Percentiles rank a stretch among this genome's conserved stretches.
phyloP scores from a whole-genome alignment of 257 asterid genomes.

The Thymus mandschuricus region DNA sequence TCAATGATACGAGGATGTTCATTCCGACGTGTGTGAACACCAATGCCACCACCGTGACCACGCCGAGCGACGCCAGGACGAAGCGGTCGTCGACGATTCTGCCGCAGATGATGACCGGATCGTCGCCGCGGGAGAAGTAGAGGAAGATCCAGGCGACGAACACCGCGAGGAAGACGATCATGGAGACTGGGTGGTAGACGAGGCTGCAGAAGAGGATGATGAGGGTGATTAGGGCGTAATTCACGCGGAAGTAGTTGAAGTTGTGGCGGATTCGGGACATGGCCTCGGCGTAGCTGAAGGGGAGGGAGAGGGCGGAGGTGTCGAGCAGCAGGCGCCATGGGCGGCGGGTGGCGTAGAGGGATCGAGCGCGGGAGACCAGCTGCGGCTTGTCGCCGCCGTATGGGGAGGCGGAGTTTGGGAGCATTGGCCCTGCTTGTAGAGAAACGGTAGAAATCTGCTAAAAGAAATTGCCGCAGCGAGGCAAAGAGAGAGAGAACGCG shows the following conservation, averaged over 20 bases:
- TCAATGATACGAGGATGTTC: constrained; percentile 77
- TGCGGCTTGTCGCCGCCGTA: constrained; percentile 51
- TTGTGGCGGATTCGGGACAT: constrained; percentile 70
- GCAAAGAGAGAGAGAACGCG: not conserved
- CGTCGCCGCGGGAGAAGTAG: constrained; percentile 67
- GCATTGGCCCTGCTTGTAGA: constrained; percentile 34
- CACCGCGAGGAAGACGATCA: constrained; percentile 65
- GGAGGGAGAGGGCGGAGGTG: constrained; percentile 55
- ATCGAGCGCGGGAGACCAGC: constrained; percentile 42
- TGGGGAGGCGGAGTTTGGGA: constrained; percentile 35
- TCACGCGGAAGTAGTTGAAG: constrained; percentile 72
- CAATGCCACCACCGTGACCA: constrained; percentile 71
- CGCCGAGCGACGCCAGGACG: constrained; percentile 53
- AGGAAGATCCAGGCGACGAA: constrained; percentile 59
- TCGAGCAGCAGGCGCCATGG: constrained; percentile 72
- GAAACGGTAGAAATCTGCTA: not conserved
- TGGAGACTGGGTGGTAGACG: constrained; percentile 77
- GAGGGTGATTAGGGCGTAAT: constrained; percentile 68
- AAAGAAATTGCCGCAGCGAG: not conserved
- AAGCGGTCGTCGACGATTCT: constrained; percentile 58
- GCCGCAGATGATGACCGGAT: constrained; percentile 52
- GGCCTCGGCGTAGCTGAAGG: constrained; percentile 61
- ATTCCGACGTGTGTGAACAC: constrained; percentile 62
- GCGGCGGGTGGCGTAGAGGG: constrained; percentile 55
- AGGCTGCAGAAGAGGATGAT: constrained; percentile 73